These are phyloP conservation scores for Aspergillus chevalieri DNA, from an alignment of 2,329 filamentous ascomycete genomes.

Conservation along the genomic window DNA sequence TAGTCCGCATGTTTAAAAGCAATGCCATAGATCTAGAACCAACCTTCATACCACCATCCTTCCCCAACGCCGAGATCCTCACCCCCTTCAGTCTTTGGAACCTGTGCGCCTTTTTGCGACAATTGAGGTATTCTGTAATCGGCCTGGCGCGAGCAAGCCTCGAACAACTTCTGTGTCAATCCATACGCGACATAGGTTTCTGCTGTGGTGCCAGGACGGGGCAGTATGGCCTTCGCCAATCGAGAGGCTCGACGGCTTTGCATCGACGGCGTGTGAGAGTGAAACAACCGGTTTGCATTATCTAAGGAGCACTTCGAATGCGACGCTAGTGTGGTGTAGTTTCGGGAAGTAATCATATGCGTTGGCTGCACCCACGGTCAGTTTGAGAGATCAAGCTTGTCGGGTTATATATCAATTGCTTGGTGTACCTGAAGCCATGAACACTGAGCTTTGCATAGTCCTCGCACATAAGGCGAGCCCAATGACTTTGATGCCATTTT, in stretches of 20 bases:
- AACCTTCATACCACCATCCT: constrained; percentile 79
- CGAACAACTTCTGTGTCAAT: constrained; percentile 71
- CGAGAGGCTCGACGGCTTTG: constrained; percentile 19
- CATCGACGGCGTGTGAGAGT: constrained; percentile 4
- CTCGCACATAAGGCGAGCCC: constrained; percentile 14
- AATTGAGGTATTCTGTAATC: constrained; percentile 69
- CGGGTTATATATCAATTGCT: not conserved
- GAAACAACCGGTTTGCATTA: constrained; percentile 8
- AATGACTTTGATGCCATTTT: constrained; percentile 19
- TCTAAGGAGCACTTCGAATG: constrained; percentile 10
- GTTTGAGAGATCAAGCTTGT: not conserved
- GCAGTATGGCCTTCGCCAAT: constrained; percentile 25
- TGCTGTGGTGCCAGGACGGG: constrained; percentile 37
- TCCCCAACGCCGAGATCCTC: constrained; percentile 73
- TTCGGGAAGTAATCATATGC: not conserved
- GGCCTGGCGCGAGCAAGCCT: constrained; percentile 65
- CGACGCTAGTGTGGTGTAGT: not conserved
- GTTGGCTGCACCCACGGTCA: not conserved
- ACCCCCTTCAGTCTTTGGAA: constrained; percentile 67
- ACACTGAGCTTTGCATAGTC: constrained; percentile 10
- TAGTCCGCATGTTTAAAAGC: not conserved
- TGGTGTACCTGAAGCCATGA: constrained; percentile 14
- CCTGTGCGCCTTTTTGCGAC: constrained; percentile 57
- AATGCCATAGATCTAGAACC: constrained; percentile 17
- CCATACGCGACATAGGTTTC: constrained; percentile 75